Conservation (phyloP, 805 yeast genomes). For the Ogataea chonburiensis region DNA sequence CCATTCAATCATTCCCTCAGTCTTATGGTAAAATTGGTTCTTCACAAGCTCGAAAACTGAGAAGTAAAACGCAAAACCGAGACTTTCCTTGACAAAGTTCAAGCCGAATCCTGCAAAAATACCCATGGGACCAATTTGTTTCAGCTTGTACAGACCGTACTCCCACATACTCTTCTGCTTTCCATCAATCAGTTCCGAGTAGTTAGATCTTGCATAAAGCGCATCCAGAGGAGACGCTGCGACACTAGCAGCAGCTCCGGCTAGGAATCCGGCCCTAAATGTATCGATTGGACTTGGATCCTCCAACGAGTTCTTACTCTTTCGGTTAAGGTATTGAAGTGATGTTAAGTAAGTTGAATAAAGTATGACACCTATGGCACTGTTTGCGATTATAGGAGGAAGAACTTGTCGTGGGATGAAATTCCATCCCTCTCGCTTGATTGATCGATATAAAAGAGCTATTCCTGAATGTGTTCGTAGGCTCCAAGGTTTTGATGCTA, state of each 20-base stretch:
- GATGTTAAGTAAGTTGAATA: slow-evolving; percentile 77
- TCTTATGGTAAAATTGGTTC: slow-evolving; percentile 56
- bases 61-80: slow-evolving; percentile 85
- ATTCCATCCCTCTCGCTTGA: slow-evolving; percentile 78
- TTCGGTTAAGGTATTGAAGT: slow-evolving; percentile 39
- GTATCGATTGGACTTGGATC: slow-evolving; percentile 50
- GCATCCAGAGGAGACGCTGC: slow-evolving; percentile 96
- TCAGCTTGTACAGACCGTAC: slow-evolving; percentile 66
- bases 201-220: slow-evolving; percentile 74
- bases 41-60: slow-evolving; percentile 77
- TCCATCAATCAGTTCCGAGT: slow-evolving; percentile 69
- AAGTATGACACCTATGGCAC: slow-evolving; percentile 82
- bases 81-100: slow-evolving; percentile 70
- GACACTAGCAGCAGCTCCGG: slow-evolving; percentile 84
- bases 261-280: slow-evolving; percentile 76
- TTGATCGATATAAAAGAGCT: slow-evolving; percentile 69
- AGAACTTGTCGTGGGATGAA: slow-evolving; percentile 81
- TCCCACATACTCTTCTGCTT: slow-evolving; percentile 71
- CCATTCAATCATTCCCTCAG: slow-evolving; percentile 45
- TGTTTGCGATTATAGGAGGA: slow-evolving; percentile 87
- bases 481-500: slow-evolving; percentile 48
- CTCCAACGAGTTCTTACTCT: slow-evolving; percentile 21
- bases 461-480: slow-evolving; percentile 73
- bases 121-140: slow-evolving; percentile 74
- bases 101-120: slow-evolving; percentile 89